Percentiles rank a stretch among this genome's conserved stretches.
These are phyloP conservation scores for Phytopythium vexans DNA, from an alignment of 352 stramenopile species.

Conservation along the genomic window DNA sequence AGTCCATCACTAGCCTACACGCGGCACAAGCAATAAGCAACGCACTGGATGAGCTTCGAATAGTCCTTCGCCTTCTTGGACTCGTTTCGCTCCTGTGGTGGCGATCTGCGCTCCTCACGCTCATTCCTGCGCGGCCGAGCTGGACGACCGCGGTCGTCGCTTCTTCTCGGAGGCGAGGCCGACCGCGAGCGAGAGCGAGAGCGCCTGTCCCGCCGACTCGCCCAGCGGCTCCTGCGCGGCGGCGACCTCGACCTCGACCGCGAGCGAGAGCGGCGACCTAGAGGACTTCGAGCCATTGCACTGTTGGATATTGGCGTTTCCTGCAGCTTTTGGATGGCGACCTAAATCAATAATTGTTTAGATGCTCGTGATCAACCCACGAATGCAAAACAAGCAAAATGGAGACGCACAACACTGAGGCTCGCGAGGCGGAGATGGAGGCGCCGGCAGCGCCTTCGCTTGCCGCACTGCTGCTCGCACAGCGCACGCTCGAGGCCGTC, in stretches of 20 bases:
- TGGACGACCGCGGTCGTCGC: conserved; percentile 6
- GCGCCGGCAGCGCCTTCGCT: conserved; percentile 12
- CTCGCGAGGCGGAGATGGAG: conserved; percentile 3
- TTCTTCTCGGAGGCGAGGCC: conserved; percentile 13
- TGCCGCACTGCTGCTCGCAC: conserved; percentile 26
- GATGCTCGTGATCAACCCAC: too few species aligned
- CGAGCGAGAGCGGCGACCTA: conserved; percentile 5
- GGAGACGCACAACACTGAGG: too few species aligned
- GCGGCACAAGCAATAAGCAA: neutral
- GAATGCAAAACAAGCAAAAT: too few species aligned
- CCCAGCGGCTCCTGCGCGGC: conserved; percentile 9
- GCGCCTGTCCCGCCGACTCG: conserved; percentile 4
- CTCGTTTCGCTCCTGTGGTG: conserved; percentile 13
- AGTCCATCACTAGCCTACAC: neutral
- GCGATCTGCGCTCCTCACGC: conserved; percentile 7
- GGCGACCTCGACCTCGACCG: neutral
- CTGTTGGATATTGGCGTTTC: too few species aligned
- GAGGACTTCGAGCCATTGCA: conserved; percentile 1
- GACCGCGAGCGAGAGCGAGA: conserved; percentile 19
- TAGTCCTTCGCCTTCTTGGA: conserved; percentile 57
- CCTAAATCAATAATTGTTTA: too few species aligned
- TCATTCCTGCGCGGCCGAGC: conserved; percentile 7
- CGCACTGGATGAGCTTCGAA: conserved; percentile 51
- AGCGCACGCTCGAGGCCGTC: conserved; percentile 20
- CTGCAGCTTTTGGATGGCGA: too few species aligned